Percentiles rank a stretch among this genome's conserved stretches.
phyloP scores from a whole-genome alignment of 495 filamentous ascomycete species.

The Sporormia fimetaria region DNA sequence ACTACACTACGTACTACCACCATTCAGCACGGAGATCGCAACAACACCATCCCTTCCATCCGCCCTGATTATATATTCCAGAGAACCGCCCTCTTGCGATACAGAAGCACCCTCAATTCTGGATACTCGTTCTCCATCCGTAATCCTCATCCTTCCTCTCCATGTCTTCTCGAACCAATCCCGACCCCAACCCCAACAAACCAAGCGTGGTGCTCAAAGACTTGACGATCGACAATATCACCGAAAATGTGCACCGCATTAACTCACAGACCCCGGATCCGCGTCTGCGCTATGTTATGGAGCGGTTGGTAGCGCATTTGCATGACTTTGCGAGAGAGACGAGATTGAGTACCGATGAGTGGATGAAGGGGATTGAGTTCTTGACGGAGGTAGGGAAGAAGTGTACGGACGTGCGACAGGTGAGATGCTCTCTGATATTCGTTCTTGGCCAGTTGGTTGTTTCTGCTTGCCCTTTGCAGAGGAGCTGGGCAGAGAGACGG shows the following conservation, averaged over 20 bases:
- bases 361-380: constrained; percentile 35
- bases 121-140: no score
- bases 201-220: constrained; percentile 30
- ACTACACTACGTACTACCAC: no score
- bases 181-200: constrained; percentile 17
- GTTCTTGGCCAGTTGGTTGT: not conserved
- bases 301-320: constrained; percentile 33
- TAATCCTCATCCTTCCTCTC: not conserved
- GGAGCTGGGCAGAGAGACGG: no score
- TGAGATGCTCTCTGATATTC: constrained; percentile 6
- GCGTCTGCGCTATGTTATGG: constrained; percentile 32
- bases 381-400: constrained; percentile 35
- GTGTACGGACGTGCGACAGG: constrained; percentile 35
- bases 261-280: constrained; percentile 32
- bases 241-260: constrained; percentile 35
- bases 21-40: no score
- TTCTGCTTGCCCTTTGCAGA: no score
- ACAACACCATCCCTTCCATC: no score
- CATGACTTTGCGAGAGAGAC: constrained; percentile 38
- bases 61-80: no score
- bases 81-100: no score
- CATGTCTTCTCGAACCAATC: not conserved
- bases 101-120: no score
- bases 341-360: constrained; percentile 33
- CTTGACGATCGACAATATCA: constrained; percentile 38